Percentiles rank a stretch among this genome's conserved stretches.
Evolutionary conservation across 352 stramenopile genomes (phyloP).

Genomic region (Hyaloperonospora arabidopsidis): DNA sequence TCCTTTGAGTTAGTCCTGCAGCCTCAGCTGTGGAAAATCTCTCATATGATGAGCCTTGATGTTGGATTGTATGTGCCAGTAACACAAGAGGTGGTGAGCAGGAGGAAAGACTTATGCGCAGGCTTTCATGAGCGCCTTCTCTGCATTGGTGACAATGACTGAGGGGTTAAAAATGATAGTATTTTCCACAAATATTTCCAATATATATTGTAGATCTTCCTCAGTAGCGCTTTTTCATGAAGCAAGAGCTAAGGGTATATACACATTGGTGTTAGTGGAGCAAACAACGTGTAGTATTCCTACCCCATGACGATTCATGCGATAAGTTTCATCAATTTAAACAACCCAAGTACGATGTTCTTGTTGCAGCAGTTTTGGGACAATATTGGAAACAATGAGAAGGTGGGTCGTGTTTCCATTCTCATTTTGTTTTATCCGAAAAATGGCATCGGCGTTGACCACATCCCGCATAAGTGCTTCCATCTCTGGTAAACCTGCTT

Average conservation of each 20-base stretch:
- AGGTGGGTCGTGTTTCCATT: not conserved
- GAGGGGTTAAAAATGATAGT: not conserved
- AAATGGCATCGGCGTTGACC: not conserved
- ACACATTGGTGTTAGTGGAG: not conserved
- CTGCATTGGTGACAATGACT: not conserved
- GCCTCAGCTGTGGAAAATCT: not conserved
- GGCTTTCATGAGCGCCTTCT: not conserved
- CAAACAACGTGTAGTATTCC: not conserved
- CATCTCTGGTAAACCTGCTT: not conserved
- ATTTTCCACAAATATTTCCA: not conserved
- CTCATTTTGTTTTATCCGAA: not conserved
- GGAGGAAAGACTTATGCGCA: not conserved
- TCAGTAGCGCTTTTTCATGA: not conserved
- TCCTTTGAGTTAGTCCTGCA: not conserved
- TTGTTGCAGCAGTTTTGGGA: not conserved
- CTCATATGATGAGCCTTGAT: not conserved
- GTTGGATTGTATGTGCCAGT: not conserved
- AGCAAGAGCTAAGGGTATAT: not conserved
- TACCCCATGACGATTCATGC: not conserved
- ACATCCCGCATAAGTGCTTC: not conserved
- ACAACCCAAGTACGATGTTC: not conserved
- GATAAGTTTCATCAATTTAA: not conserved
- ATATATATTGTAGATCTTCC: not conserved
- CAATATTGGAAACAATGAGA: not conserved
- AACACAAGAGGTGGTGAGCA: not conserved